phyloP scores from a whole-genome alignment of 306 rosid genomes.

The Prunus armeniaca region DNA sequence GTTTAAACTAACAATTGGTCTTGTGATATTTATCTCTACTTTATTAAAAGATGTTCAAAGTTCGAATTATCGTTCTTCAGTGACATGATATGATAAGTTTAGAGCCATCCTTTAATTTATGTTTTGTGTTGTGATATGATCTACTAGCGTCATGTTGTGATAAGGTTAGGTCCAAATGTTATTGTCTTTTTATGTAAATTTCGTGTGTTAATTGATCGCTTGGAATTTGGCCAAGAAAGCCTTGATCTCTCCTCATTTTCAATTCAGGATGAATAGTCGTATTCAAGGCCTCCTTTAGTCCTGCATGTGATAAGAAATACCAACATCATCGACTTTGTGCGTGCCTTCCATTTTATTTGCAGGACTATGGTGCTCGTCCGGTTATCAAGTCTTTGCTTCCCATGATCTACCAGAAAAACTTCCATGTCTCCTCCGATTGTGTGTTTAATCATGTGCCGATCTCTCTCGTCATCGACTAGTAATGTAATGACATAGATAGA shows the following conservation, averaged over 20 bases:
- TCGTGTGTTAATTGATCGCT: not conserved
- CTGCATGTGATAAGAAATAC: slow-evolving; percentile 1
- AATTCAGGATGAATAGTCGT: not conserved
- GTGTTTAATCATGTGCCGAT: not conserved
- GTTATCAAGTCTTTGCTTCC: slow-evolving; percentile 9
- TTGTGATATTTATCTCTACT: too few species aligned
- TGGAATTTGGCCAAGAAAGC: not conserved
- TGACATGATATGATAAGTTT: too few species aligned
- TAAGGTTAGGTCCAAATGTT: not conserved
- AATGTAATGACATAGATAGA: too few species aligned
- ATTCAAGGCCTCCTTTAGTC: not conserved
- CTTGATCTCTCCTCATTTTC: not conserved
- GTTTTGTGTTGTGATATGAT: too few species aligned
- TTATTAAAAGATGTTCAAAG: too few species aligned
- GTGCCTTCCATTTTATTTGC: not conserved
- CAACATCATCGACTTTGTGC: not conserved
- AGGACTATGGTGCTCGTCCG: not conserved
- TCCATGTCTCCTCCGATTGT: not conserved
- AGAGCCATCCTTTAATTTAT: too few species aligned
- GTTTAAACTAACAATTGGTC: too few species aligned
- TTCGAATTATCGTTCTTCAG: too few species aligned
- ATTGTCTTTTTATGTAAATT: not conserved
- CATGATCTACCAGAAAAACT: not conserved
- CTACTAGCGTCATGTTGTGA: not conserved
- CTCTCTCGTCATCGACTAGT: too few species aligned